A percentile compares a stretch with the other conserved stretches of the same genome.
Evolutionary conservation across 148 eudicot species (phyloP).

Genomic region (Vaccinium darrowii): DNA sequence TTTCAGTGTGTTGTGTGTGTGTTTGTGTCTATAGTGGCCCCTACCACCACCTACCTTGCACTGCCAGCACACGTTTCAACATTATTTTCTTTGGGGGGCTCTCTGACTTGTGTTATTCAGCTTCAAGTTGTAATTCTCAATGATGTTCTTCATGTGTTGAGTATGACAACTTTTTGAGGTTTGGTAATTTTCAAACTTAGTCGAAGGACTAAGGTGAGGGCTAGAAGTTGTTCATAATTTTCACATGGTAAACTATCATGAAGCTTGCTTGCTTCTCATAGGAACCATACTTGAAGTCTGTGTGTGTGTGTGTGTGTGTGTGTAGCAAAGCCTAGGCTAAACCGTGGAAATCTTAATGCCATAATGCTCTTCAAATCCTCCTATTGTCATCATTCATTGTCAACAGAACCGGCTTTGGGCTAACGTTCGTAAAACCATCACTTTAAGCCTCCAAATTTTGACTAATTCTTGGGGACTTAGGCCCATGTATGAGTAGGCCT

Average conservation of each 20-base stretch:
- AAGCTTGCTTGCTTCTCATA: background rate
- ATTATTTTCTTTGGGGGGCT: background rate
- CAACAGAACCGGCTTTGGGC: background rate
- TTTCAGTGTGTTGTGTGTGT: background rate
- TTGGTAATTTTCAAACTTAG: background rate
- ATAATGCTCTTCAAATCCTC: background rate
- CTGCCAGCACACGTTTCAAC: background rate
- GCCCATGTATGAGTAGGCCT: background rate
- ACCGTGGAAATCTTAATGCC: background rate
- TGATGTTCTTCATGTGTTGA: background rate
- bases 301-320: background rate
- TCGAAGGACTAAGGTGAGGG: background rate
- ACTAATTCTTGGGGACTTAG: background rate
- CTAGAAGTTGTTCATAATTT: background rate
- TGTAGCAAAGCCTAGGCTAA: background rate
- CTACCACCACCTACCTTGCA: background rate
- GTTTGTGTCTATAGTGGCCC: background rate
- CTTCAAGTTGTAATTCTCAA: background rate
- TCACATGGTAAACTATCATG: background rate
- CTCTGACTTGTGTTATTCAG: background rate
- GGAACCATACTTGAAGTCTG: background rate
- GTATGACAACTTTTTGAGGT: background rate
- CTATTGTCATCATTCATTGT: background rate
- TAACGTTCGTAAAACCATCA: background rate
- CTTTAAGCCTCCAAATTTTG: background rate